Evolutionary conservation across 148 eudicot species (phyloP), one percentile per base, ranked within the genome.

Genomic region (Pouteria glomerata): DNA sequence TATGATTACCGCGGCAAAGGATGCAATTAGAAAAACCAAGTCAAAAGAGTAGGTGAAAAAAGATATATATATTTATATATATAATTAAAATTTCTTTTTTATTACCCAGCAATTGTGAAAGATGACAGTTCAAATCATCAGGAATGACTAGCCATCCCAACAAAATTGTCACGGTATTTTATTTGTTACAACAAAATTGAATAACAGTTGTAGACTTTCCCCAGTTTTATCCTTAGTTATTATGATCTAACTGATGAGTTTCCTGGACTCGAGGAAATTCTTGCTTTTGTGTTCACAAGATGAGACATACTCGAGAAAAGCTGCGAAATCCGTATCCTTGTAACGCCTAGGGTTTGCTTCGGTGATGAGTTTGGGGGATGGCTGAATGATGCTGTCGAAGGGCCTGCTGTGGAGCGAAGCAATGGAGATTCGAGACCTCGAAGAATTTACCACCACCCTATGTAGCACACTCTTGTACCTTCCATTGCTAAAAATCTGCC

Each of bases 401-500:
- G 88, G 85, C 65, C 86, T 77, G 26, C 90, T 84, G 71, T 91
- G 98, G 63, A 94, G 50, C 6, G 92, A 86, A 51, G 98, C 97
- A 27, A 91, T 72, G 13, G 96, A 86, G 8, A 85, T 82, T 4
- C 98, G 83, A 3, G 84, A 74, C 60, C 75, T 89, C 42, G 57
- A 70, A 15, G 89, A 80, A 58, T 94, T 94, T 29, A 85, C 91
- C 15, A 87, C 39, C 14, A 84, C 97, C 75, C 98, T 89, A 42
- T 91, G 97, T n/a, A 94, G 42, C 79, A 87, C 96, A 57, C 98
- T 94, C 82, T 79, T 91, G 79, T 91, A 91, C 72, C 79, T 86
- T 31, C 98, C 98, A n/a, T 94, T 94, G 91, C 97, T 94, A 76
- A 89, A 91, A 77, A 93, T 90, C 98, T 93, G 92, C 15, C 41